Conservation (phyloP, 306 rosid species). For the Quercus ilex region DNA sequence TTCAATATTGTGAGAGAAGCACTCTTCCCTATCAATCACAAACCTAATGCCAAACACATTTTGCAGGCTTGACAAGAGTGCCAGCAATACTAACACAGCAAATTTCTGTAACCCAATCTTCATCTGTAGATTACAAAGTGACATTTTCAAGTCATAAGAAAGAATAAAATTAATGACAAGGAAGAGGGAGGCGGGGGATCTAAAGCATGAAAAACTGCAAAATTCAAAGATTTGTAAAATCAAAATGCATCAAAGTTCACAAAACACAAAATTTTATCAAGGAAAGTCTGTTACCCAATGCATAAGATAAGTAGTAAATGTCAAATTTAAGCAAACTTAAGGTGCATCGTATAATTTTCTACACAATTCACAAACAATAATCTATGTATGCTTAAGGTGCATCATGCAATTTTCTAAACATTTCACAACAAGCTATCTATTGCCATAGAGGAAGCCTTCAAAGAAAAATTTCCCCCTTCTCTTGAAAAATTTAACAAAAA, state of each 20-base stretch:
- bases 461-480: background rate
- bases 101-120: conserved; percentile 22
- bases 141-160: background rate
- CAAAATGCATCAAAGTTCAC: background rate
- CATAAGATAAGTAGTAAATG: background rate
- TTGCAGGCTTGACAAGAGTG: conserved; percentile 29
- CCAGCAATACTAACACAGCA: conserved; percentile 21
- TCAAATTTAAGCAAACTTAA: background rate
- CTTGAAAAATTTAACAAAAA: background rate
- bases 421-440: background rate
- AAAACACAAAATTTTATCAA: background rate
- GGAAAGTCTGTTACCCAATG: background rate
- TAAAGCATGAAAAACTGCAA: background rate
- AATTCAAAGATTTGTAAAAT: background rate
- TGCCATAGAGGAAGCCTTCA: background rate
- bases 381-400: background rate
- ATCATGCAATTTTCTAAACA: background rate
- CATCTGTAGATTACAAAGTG: conserved; percentile 33
- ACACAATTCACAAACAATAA: too few species aligned
- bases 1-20: conserved; percentile 49
- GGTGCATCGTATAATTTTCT: background rate
- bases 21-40: conserved; percentile 64
- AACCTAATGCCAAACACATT: conserved; percentile 60
- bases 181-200: background rate
- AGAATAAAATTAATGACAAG: background rate